Evolutionary conservation across 352 stramenopile genomes (phyloP).

Genomic region (Globisporangium uncinulatum): DNA sequence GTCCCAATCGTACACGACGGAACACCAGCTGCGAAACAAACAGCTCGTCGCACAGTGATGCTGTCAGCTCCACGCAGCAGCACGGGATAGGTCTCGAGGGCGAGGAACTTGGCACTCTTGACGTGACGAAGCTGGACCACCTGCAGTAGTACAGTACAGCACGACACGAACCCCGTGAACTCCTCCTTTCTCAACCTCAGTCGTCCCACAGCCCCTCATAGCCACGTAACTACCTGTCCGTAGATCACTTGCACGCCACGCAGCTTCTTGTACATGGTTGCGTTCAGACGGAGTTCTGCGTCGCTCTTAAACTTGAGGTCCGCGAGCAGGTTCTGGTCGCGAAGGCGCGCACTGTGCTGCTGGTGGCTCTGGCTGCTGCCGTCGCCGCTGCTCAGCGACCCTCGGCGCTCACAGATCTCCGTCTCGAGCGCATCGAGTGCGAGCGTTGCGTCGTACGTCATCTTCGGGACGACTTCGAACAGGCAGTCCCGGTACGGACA

Average conservation of each 20-base stretch:
- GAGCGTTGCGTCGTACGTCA: conserved; percentile 65
- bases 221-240: conserved; percentile 36
- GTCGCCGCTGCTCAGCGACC: background rate
- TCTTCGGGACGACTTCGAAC: conserved; percentile 70
- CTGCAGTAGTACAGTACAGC: conserved; percentile 13
- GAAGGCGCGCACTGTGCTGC: conserved; percentile 7
- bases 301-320: conserved; percentile 71
- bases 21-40: background rate
- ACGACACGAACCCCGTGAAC: background rate
- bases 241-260: conserved; percentile 57
- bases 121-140: conserved; percentile 54
- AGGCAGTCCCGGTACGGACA: conserved; percentile 63
- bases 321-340: conserved; percentile 22
- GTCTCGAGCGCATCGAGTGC: conserved; percentile 23
- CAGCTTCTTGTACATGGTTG: conserved; percentile 66
- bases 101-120: conserved; percentile 57
- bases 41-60: conserved; percentile 25
- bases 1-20: too few relatives aligned
- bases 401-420: conserved; percentile 2
- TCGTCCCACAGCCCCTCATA: background rate
- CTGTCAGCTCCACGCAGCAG: conserved; percentile 48
- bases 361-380: background rate
- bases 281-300: conserved; percentile 57
- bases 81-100: conserved; percentile 36
- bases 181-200: background rate